phyloP scores from a whole-genome alignment of 352 stramenopile species.

The Globisporangium radiosum region DNA sequence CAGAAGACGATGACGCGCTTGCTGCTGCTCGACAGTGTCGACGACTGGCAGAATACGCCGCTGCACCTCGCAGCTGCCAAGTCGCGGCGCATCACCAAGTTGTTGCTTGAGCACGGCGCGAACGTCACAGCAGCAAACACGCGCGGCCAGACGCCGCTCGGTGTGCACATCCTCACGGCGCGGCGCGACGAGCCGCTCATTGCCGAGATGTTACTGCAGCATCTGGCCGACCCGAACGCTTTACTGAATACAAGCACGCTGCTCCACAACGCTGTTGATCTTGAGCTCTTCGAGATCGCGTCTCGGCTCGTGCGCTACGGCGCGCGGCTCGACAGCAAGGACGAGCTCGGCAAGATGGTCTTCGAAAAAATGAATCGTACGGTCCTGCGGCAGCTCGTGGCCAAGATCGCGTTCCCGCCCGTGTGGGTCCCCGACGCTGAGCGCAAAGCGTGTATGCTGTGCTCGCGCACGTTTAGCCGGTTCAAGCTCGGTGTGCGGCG shows the following conservation, averaged over 20 bases:
- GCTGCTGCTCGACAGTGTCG: slow-evolving; percentile 59
- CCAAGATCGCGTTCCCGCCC: slow-evolving; percentile 70
- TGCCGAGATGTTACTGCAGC: slow-evolving; percentile 70
- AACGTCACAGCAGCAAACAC: slow-evolving; percentile 56
- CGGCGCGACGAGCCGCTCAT: slow-evolving; percentile 73
- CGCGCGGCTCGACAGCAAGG: slow-evolving; percentile 70
- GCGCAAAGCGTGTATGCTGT: slow-evolving; percentile 75
- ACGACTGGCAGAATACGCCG: slow-evolving; percentile 71
- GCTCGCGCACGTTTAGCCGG: slow-evolving; percentile 58
- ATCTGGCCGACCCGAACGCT: slow-evolving; percentile 70
- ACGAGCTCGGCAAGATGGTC: slow-evolving; percentile 68
- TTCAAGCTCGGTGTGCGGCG: slow-evolving; percentile 60
- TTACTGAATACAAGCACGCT: slow-evolving; percentile 56
- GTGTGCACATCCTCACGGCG: slow-evolving; percentile 71
- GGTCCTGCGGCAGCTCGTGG: slow-evolving; percentile 61
- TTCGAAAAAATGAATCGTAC: slow-evolving; percentile 81
- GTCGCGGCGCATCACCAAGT: slow-evolving; percentile 80
- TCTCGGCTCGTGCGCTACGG: slow-evolving; percentile 71
- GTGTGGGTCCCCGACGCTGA: slow-evolving; percentile 79
- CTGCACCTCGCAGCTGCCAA: slow-evolving; percentile 75
- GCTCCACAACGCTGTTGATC: slow-evolving; percentile 70
- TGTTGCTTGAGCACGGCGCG: slow-evolving; percentile 64
- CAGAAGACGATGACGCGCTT: slow-evolving; percentile 41
- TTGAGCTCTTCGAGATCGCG: slow-evolving; percentile 65
- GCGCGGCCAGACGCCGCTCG: slow-evolving; percentile 65